Conservation (phyloP, 805 yeast genomes). For the Clavispora vitiphila region DNA sequence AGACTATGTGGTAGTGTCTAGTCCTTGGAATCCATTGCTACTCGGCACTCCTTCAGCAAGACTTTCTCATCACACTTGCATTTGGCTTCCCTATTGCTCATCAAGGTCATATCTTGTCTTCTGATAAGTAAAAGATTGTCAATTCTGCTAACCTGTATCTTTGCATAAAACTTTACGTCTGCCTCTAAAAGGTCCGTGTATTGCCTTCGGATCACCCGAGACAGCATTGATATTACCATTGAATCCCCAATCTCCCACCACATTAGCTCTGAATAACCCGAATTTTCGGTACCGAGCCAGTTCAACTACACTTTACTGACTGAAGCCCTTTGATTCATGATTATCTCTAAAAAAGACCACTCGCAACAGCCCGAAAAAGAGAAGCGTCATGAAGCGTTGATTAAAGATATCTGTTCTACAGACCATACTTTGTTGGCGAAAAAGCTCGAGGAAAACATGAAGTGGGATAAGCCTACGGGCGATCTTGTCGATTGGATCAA, state of each 20-base stretch:
- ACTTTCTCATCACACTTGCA: background rate
- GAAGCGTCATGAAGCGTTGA: constrained; percentile 24
- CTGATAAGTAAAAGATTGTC: background rate
- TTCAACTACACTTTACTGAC: background rate
- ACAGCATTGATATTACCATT: background rate
- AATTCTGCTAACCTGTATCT: too few species aligned
- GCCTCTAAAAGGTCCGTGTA: background rate
- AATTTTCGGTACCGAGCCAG: background rate
- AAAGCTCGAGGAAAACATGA: constrained; percentile 30
- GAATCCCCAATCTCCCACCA: background rate
- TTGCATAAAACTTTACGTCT: background rate
- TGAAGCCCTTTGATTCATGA: constrained; percentile 20
- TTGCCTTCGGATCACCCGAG: background rate
- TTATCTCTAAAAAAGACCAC: constrained; percentile 27
- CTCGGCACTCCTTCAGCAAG: background rate
- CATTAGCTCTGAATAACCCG: background rate
- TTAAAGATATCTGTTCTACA: constrained; percentile 36
- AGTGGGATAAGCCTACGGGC: constrained; percentile 62
- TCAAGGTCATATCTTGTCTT: background rate
- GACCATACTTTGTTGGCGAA: constrained; percentile 32
- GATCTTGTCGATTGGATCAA: constrained; percentile 75
- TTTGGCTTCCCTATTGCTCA: background rate
- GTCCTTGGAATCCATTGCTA: background rate
- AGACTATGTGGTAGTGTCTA: background rate
- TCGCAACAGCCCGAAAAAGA: constrained; percentile 26